Conservation (phyloP, 371 early-diverging fungal genomes). For the Sporodiniella umbellata region DNA sequence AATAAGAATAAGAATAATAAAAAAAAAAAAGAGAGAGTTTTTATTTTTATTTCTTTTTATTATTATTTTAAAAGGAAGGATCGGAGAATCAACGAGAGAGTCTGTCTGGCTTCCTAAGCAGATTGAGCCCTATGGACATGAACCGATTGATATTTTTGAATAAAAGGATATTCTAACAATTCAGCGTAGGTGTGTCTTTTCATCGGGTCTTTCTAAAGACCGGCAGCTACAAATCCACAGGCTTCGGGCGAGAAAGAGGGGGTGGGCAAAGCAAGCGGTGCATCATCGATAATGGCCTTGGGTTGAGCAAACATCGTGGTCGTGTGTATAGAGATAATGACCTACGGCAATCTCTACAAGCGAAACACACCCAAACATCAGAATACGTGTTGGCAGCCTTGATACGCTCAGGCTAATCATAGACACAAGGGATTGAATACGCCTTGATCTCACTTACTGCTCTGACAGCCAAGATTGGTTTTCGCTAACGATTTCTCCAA, state of each 20-base stretch:
- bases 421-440: no score
- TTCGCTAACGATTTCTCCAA: slow-evolving; percentile 87
- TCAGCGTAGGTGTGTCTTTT: slow-evolving; percentile 71
- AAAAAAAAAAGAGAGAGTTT: slow-evolving; percentile 2
- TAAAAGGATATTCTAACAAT: slow-evolving; percentile 74
- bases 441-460: no score
- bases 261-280: slow-evolving; percentile 70
- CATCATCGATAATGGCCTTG: slow-evolving; percentile 81
- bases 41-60: slow-evolving; percentile 1
- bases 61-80: no score
- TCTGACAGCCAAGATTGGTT: slow-evolving; percentile 92
- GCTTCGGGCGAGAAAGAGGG: slow-evolving; percentile 64
- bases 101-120: slow-evolving; percentile 16
- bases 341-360: slow-evolving; percentile 91
- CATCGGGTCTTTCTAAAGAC: slow-evolving; percentile 73
- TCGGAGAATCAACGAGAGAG: neutral
- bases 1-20: slow-evolving; percentile 3
- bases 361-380: slow-evolving; percentile 91
- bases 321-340: slow-evolving; percentile 72
- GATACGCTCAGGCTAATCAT: slow-evolving; percentile 75
- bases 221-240: slow-evolving; percentile 74
- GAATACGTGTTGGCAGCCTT: slow-evolving; percentile 63
- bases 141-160: slow-evolving; percentile 52
- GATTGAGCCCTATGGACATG: slow-evolving; percentile 77
- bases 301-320: slow-evolving; percentile 84